These are phyloP conservation scores for Trypanosoma scelopori DNA, from an alignment of 208 protist species.

Conservation along the genomic window DNA sequence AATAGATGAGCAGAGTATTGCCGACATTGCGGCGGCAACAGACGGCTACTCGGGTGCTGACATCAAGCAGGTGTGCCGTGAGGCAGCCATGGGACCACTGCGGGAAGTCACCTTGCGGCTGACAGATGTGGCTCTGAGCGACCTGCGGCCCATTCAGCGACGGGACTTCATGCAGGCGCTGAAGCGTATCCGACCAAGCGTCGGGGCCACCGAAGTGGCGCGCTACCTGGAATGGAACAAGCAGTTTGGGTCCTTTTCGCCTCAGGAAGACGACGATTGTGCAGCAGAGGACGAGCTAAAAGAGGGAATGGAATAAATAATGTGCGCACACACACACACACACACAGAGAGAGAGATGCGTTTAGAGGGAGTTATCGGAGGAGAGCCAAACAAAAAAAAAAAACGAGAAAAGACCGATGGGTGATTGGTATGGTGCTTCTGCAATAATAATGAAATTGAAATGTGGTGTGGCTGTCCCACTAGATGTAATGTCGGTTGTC, in stretches of 20 bases:
- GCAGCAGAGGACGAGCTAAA: slow-evolving; percentile 30
- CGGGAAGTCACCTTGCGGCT: slow-evolving; percentile 64
- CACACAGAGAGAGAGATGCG: neutral
- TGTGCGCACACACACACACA: neutral
- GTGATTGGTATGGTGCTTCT: too few species aligned
- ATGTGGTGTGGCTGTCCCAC: too few species aligned
- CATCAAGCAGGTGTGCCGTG: slow-evolving; percentile 73
- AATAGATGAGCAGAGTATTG: slow-evolving; percentile 37
- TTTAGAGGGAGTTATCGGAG: too few species aligned
- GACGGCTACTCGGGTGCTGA: slow-evolving; percentile 81
- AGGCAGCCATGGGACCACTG: slow-evolving; percentile 78
- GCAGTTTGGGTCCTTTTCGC: slow-evolving; percentile 75
- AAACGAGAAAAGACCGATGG: too few species aligned
- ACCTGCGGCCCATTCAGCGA: slow-evolving; percentile 62
- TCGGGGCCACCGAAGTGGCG: slow-evolving; percentile 61
- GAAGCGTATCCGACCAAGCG: slow-evolving; percentile 75
- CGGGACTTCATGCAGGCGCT: slow-evolving; percentile 79
- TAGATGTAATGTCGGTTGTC: too few species aligned
- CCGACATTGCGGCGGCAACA: slow-evolving; percentile 46
- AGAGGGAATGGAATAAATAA: slow-evolving; percentile 1
- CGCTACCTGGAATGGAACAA: slow-evolving; percentile 85
- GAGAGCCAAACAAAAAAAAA: too few species aligned
- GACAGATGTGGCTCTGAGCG: slow-evolving; percentile 39
- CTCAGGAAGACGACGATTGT: slow-evolving; percentile 17
- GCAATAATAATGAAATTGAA: too few species aligned